These are phyloP conservation scores for Clonostachys rhizophaga DNA, from an alignment of 2,329 filamentous ascomycete genomes.

Conservation along the genomic window DNA sequence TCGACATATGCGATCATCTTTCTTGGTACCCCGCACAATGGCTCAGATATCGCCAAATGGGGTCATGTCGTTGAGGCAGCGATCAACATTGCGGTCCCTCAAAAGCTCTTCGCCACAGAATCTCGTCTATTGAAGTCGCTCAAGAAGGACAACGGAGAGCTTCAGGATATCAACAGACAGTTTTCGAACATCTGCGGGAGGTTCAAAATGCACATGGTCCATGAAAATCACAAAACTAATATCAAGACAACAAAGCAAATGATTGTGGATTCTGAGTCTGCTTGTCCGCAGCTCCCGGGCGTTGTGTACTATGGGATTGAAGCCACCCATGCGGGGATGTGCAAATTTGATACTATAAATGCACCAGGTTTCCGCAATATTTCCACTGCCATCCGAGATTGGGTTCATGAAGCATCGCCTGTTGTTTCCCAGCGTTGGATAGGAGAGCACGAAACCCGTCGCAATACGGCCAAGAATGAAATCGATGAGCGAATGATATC, in stretches of 20 bases:
- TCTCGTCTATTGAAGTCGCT: conserved; percentile 64
- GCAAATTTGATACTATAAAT: conserved; percentile 61
- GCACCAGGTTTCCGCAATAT: conserved; percentile 61
- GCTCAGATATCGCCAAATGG: conserved; percentile 65
- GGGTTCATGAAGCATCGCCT: conserved; percentile 47
- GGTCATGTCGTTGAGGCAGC: conserved; percentile 63
- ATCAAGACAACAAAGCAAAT: conserved; percentile 57
- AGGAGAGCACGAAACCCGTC: conserved; percentile 42
- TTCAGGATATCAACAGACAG: conserved; percentile 69
- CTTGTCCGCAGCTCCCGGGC: conserved; percentile 63
- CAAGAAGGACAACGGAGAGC: conserved; percentile 68
- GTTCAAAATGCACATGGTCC: conserved; percentile 72
- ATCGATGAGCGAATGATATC: no score
- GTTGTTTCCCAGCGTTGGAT: conserved; percentile 54
- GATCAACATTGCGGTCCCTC: conserved; percentile 59
- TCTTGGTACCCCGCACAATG: conserved; percentile 71
- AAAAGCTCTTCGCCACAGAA: conserved; percentile 62
- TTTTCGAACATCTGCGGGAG: conserved; percentile 68
- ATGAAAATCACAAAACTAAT: conserved; percentile 69
- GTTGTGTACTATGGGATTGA: conserved; percentile 71
- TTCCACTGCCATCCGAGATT: conserved; percentile 42
- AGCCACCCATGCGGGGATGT: conserved; percentile 65
- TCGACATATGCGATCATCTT: conserved; percentile 76
- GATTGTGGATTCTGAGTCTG: conserved; percentile 67
- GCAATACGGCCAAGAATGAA: no score